phyloP scores from a whole-genome alignment of 78 protist species.

The Protostelium mycophagum region DNA sequence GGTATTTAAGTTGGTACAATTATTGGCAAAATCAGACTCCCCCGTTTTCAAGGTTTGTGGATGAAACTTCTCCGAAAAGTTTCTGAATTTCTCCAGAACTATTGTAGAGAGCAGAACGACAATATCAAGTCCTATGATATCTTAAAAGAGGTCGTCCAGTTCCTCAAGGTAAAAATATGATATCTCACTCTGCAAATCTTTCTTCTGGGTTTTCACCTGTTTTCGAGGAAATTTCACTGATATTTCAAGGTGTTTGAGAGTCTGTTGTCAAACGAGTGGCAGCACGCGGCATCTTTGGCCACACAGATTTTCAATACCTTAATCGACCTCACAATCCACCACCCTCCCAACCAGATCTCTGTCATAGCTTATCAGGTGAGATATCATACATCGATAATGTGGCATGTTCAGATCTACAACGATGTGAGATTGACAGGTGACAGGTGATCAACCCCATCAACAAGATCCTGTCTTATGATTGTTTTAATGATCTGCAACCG shows the following conservation, averaged over 20 bases:
- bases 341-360: not conserved
- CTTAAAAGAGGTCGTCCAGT: constrained; percentile 39
- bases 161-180: constrained; percentile 13
- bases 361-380: not conserved
- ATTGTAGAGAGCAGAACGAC: constrained; percentile 38
- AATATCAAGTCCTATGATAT: constrained; percentile 48
- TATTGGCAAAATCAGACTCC: not conserved
- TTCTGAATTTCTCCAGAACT: constrained; percentile 24
- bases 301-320: not conserved
- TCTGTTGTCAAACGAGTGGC: not conserved
- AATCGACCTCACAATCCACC: not conserved
- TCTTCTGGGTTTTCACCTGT: too few relatives aligned
- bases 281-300: not conserved
- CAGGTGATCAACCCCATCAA: not conserved
- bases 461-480: not conserved
- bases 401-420: too few relatives aligned
- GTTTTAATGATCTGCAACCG: not conserved
- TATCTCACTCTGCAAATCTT: too few relatives aligned
- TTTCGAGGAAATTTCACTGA: not conserved
- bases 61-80: not conserved
- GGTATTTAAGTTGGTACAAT: not conserved
- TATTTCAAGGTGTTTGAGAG: not conserved
- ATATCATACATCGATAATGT: too few relatives aligned
- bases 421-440: not conserved
- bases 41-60: not conserved